Base-by-base conservation (phyloP, 179 eudicot species). In the Drosera spatulata region DNA sequence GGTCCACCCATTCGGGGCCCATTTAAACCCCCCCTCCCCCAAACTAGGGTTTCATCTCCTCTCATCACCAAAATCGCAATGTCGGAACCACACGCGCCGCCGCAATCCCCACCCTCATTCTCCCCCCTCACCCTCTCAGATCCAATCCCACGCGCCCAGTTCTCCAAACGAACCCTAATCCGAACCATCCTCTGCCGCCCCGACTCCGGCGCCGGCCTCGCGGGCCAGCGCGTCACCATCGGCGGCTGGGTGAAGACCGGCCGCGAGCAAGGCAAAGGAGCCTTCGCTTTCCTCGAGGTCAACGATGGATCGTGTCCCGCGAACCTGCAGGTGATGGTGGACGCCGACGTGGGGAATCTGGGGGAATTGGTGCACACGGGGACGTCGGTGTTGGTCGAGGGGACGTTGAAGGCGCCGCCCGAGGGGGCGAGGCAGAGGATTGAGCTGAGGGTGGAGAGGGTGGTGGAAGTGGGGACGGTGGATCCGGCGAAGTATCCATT, bases 171-270 rank as follows among this genome's bases (percentile, higher is more conserved):
- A 2, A 80, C 72, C 48, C 80, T 67, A 38, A 85, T 88, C 77
- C 66, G 71, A 4, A 41, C 71, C 59, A 91, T 91, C 69, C 61
- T 91, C 5, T 0, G 59, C 73, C 78, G 77, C 4, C 70, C 85
- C 40, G 91, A 91, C 71, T 85, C 81, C 59, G 96, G 98, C 61
- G 78, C 84, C 38, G 82, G 76, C 0, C 66, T 91, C 1, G 78
- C 91, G 57, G 91, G 96, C 12, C 66, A 71, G 65, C 66, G 50
- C 0, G 84, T 79, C 5, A 62, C 77, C n/a, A 73, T 91, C 45
- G 91, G 89, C 2, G 98, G 98, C 0, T 91, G 96, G 98, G 98
- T 91, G 10, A 89, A 89, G 55, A 85, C 95, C 0, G 98, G 98
- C 9, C 71, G 96, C 0, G 85, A 83, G 65, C 95, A 84, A 61